These are phyloP conservation scores for Dictyostelium citrinum DNA, from an alignment of 78 protist genomes.

Conservation along the genomic window DNA sequence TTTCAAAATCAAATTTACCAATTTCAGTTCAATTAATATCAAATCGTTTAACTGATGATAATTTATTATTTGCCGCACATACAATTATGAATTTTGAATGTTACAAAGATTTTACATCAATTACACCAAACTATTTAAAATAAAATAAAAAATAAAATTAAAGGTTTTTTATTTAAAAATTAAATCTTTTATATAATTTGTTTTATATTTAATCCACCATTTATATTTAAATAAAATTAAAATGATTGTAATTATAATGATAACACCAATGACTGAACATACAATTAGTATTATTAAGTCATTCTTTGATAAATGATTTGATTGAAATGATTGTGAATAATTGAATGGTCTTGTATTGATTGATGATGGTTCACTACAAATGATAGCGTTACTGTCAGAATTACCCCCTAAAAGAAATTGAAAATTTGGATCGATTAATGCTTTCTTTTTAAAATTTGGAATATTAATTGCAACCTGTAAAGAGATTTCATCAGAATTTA, in stretches of 20 bases:
- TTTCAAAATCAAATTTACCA: slow-evolving; percentile 2
- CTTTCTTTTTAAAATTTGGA: background rate
- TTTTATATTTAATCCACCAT: background rate
- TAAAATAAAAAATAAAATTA: background rate
- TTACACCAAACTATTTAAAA: background rate
- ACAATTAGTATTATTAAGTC: background rate
- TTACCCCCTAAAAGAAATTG: background rate
- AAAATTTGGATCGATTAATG: background rate
- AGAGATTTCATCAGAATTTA: background rate
- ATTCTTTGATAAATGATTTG: background rate
- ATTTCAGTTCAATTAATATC: slow-evolving; percentile 60
- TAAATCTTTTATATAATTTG: background rate
- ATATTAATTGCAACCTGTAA: background rate
- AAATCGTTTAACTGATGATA: slow-evolving; percentile 21
- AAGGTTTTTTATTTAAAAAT: background rate
- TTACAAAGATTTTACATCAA: background rate
- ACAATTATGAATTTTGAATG: background rate
- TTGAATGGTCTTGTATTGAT: background rate
- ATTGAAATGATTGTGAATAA: background rate
- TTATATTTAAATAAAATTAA: background rate
- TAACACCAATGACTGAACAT: background rate
- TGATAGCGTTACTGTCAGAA: background rate
- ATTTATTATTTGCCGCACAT: background rate
- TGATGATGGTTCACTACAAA: background rate
- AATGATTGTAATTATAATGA: background rate